Evolutionary conservation across 192 early-diverging fungal species (phyloP).

Genomic region (Coemansia reversa): DNA sequence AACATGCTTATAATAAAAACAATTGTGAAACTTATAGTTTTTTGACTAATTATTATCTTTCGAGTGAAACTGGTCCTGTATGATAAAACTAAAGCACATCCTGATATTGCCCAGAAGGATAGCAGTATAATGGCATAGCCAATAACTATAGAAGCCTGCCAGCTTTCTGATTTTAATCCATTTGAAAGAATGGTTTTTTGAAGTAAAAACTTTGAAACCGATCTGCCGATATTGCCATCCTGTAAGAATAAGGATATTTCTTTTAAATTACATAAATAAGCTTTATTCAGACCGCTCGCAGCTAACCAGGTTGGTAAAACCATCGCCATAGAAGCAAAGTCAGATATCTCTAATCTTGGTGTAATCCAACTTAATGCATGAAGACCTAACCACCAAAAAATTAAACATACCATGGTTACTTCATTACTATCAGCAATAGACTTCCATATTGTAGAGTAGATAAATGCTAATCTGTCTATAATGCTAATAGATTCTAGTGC

Average conservation of each 20-base stretch:
- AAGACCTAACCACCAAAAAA: neutral
- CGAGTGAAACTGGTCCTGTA: neutral
- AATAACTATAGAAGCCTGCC: neutral
- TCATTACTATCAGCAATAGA: neutral
- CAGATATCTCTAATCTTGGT: neutral
- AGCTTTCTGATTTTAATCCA: neutral
- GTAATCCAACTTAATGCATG: neutral
- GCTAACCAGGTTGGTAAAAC: neutral
- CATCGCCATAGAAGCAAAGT: neutral
- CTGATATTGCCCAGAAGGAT: neutral
- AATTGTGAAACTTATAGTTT: neutral
- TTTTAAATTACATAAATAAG: neutral
- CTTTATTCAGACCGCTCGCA: neutral
- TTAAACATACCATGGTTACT: neutral
- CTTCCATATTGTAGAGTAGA: neutral
- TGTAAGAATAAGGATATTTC: neutral
- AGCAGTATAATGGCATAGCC: neutral
- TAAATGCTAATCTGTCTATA: neutral
- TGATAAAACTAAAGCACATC: neutral
- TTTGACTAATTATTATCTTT: neutral
- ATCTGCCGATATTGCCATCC: neutral
- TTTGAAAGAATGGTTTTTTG: neutral
- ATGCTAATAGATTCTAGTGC: neutral
- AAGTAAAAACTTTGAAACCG: neutral
- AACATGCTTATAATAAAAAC: neutral